phyloP scores from a whole-genome alignment of 78 protist genomes.

The Corallochytrium limacisporum region DNA sequence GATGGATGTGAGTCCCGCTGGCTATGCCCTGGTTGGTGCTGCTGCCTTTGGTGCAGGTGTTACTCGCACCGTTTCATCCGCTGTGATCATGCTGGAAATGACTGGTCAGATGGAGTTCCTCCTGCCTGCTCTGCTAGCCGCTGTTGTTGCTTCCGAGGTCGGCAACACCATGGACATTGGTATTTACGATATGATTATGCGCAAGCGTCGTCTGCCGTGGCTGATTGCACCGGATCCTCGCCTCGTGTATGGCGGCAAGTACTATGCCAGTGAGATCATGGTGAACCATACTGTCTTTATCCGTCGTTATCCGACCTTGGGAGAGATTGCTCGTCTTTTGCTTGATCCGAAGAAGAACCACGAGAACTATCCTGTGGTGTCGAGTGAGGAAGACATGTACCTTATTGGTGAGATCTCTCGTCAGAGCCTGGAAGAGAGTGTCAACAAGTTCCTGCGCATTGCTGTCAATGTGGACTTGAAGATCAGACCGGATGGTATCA shows the following conservation, averaged over 20 bases:
- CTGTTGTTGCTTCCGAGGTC: neutral
- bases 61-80: constrained; percentile 7
- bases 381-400: neutral
- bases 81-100: constrained; percentile 2
- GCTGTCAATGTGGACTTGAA: no score
- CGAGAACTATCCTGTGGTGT: neutral
- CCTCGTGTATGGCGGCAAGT: neutral
- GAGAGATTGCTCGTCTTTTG: neutral
- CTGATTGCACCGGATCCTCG: neutral
- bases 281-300: neutral
- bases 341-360: neutral
- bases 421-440: constrained; percentile 1
- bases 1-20: neutral
- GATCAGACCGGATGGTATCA: no score
- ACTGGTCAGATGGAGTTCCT: neutral
- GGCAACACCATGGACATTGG: neutral
- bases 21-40: constrained; percentile 14
- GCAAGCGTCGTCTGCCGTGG: neutral
- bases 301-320: neutral
- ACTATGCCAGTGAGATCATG: neutral
- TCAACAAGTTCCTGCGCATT: no score
- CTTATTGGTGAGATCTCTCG: neutral
- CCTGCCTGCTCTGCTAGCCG: neutral
- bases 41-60: constrained; percentile 17
- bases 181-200: neutral